These are phyloP conservation scores for Coprinopsis sp. DNA, from an alignment of 768 basidiomycete genomes.

Conservation along the genomic window DNA sequence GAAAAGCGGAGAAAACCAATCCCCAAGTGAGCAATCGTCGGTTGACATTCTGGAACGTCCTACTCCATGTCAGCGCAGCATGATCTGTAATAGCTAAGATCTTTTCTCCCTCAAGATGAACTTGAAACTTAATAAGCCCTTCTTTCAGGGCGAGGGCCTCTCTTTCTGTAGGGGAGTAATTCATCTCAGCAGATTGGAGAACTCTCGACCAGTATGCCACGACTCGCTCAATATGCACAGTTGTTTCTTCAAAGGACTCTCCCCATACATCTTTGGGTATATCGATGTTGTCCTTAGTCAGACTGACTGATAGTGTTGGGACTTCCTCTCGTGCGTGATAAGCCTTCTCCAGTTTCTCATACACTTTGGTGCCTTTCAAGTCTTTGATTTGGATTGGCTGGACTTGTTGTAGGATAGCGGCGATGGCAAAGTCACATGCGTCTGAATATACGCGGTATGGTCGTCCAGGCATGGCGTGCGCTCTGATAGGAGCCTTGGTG, in stretches of 20 bases:
- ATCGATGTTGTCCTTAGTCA: slow-evolving; percentile 17
- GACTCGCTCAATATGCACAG: slow-evolving; percentile 24
- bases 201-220: too few relatives aligned
- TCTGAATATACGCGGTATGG: slow-evolving; percentile 35
- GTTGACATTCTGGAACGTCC: slow-evolving; percentile 34
- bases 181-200: slow-evolving; percentile 26
- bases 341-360: slow-evolving; percentile 20
- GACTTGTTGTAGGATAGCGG: slow-evolving; percentile 27
- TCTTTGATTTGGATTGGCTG: slow-evolving; percentile 24
- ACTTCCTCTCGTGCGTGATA: slow-evolving; percentile 15
- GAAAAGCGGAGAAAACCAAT: slow-evolving; percentile 31
- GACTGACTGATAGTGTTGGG: slow-evolving; percentile 17
- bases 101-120: slow-evolving; percentile 30
- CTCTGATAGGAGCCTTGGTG: slow-evolving; percentile 26
- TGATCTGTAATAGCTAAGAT: slow-evolving; percentile 27
- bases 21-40: slow-evolving; percentile 32
- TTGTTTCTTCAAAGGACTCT: slow-evolving; percentile 24
- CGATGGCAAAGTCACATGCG: slow-evolving; percentile 26
- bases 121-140: slow-evolving; percentile 32
- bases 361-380: slow-evolving; percentile 22
- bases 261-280: slow-evolving; percentile 19
- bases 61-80: slow-evolving; percentile 32
- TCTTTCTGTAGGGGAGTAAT: slow-evolving; percentile 34
- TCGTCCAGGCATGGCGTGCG: slow-evolving; percentile 21
- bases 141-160: slow-evolving; percentile 37